These are phyloP conservation scores for Dryas drummondii DNA, from an alignment of 306 rosid genomes.

Conservation along the genomic window DNA sequence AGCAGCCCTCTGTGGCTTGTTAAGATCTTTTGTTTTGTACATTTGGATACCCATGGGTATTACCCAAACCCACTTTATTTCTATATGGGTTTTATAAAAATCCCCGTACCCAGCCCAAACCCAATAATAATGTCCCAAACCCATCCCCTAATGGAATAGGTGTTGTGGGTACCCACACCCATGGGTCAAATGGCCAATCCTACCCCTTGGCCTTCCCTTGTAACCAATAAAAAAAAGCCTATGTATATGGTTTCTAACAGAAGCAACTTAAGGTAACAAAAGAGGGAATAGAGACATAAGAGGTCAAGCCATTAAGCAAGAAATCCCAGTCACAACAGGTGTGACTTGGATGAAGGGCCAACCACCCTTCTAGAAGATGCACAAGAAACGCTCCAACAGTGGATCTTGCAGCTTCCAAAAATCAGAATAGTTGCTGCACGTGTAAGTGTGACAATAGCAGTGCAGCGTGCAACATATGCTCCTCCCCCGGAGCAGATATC, in stretches of 20 bases:
- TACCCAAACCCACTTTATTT: too few species aligned
- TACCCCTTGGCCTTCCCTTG: too few species aligned
- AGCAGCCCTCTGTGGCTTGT: too few species aligned
- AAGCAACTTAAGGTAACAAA: conserved; percentile 98
- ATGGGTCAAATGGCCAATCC: too few species aligned
- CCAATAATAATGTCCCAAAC: too few species aligned
- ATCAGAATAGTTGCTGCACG: conserved; percentile 91
- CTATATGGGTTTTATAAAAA: too few species aligned
- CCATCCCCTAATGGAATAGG: too few species aligned
- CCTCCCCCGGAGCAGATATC: conserved; percentile 99
- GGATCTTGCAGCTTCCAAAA: conserved; percentile 99
- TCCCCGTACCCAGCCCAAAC: too few species aligned
- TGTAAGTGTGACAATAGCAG: conserved; percentile 93
- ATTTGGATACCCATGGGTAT: too few species aligned
- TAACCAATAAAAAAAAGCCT: conserved; percentile 40
- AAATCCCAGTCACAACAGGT: conserved; percentile 94
- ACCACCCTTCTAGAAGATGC: conserved; percentile 93
- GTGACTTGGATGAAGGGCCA: conserved; percentile 91
- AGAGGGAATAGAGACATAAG: conserved; percentile 86
- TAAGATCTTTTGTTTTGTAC: too few species aligned
- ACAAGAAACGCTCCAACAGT: conserved; percentile 96
- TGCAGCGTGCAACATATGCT: conserved; percentile 99
- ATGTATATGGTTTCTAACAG: conserved; percentile 97
- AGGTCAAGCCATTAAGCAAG: conserved; percentile 89
- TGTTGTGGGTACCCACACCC: too few species aligned